These are phyloP conservation scores for Tubosaeta brunneosetosa DNA, from an alignment of 768 basidiomycete species.

Conservation along the genomic window DNA sequence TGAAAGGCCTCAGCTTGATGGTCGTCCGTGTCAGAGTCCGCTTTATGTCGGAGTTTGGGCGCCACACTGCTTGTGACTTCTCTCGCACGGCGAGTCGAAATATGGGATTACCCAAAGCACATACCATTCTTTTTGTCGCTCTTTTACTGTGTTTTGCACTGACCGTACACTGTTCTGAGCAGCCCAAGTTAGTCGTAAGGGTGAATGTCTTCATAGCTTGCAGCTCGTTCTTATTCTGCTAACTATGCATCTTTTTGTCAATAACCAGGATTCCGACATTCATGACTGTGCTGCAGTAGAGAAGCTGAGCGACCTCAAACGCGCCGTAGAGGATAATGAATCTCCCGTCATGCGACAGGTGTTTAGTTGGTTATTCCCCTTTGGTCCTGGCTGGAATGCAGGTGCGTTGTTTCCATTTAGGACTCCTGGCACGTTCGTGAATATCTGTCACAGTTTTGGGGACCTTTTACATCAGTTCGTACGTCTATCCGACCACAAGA, in stretches of 20 bases:
- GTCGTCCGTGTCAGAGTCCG: not conserved
- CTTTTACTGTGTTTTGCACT: constrained; percentile 38
- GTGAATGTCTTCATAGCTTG: constrained; percentile 19
- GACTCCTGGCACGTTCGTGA: constrained; percentile 18
- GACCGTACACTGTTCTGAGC: constrained; percentile 16
- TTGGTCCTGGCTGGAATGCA: constrained; percentile 86
- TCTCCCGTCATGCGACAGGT: constrained; percentile 76
- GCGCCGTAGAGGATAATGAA: constrained; percentile 53
- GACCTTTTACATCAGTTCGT: constrained; percentile 97
- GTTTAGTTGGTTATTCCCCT: constrained; percentile 81
- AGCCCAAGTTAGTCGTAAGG: constrained; percentile 27
- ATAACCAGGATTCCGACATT: constrained; percentile 41
- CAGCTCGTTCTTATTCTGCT: not conserved
- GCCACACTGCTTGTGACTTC: not conserved
- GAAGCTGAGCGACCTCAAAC: constrained; percentile 55
- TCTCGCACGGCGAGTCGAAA: not conserved
- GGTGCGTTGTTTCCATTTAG: constrained; percentile 30
- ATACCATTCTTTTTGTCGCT: constrained; percentile 35
- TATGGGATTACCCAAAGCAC: constrained; percentile 18
- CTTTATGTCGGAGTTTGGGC: constrained; percentile 23
- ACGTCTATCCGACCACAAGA: constrained; percentile 32
- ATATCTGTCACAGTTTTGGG: constrained; percentile 54
- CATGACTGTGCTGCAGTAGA: constrained; percentile 38
- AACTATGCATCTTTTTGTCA: constrained; percentile 10
- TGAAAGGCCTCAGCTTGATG: not conserved